phyloP scores from a whole-genome alignment of 495 filamentous ascomycete genomes.

The Penicillium longicatenatum region DNA sequence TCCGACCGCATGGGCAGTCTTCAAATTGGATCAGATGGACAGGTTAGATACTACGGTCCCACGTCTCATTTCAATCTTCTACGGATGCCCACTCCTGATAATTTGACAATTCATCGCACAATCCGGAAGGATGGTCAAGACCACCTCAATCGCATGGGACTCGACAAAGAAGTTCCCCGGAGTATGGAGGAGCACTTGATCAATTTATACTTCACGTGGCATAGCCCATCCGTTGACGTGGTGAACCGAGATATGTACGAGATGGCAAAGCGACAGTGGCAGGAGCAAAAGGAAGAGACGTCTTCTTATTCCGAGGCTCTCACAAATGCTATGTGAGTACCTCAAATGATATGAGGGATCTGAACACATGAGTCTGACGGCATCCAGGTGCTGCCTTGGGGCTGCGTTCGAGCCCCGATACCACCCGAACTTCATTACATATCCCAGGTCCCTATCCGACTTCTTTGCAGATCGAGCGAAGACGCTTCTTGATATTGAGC shows the following conservation, averaged over 20 bases:
- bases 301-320: conserved; percentile 38
- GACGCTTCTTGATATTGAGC: conserved; percentile 34
- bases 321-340: conserved; percentile 36
- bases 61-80: conserved; percentile 30
- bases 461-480: conserved; percentile 38
- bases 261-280: conserved; percentile 15
- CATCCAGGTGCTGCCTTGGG: conserved; percentile 35
- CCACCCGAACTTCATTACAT: conserved; percentile 29
- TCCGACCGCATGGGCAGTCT: conserved; percentile 33
- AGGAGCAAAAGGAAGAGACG: conserved; percentile 19
- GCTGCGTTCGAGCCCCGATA: conserved; percentile 30
- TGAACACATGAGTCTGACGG: neutral
- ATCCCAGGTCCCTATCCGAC: conserved; percentile 31
- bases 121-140: conserved; percentile 26
- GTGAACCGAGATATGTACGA: conserved; percentile 34
- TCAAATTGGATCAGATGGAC: conserved; percentile 30
- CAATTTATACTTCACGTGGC: conserved; percentile 40
- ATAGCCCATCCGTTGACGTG: conserved; percentile 35
- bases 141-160: conserved; percentile 18
- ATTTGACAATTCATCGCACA: conserved; percentile 14
- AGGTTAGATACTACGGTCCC: conserved; percentile 30
- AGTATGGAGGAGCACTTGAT: conserved; percentile 33
- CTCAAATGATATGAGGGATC: neutral
- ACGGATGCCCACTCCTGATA: conserved; percentile 10
- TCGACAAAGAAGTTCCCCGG: conserved; percentile 20